Evolutionary conservation across 1,284 basidiomycete species (phyloP).

Genomic region (Ustilago bromivora): DNA sequence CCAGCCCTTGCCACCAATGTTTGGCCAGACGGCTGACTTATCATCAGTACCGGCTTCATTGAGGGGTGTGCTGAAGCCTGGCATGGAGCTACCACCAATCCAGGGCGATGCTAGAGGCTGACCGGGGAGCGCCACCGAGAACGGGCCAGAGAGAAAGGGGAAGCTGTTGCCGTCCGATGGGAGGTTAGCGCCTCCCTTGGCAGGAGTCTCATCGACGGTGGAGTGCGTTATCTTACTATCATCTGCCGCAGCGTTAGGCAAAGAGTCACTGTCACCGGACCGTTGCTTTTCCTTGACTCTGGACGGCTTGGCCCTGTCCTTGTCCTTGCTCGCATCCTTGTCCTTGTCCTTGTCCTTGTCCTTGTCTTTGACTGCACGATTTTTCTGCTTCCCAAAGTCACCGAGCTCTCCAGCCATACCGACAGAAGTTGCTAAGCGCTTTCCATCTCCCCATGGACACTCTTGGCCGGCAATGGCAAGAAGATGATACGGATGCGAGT

Average conservation of each 20-base stretch:
- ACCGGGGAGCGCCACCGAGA: slow-evolving; percentile 28
- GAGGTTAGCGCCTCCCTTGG: slow-evolving; percentile 13
- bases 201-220: slow-evolving; percentile 15
- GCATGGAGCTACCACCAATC: slow-evolving; percentile 41
- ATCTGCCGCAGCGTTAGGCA: slow-evolving; percentile 1
- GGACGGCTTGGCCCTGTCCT: slow-evolving; percentile 39
- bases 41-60: slow-evolving; percentile 18
- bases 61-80: slow-evolving; percentile 16
- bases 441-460: slow-evolving; percentile 67
- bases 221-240: slow-evolving; percentile 9
- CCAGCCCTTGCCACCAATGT: slow-evolving; percentile 65
- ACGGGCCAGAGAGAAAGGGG: slow-evolving; percentile 23
- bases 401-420: slow-evolving; percentile 65
- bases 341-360: slow-evolving; percentile 34
- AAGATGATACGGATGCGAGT: slow-evolving; percentile 81
- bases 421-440: slow-evolving; percentile 57
- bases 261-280: slow-evolving; percentile 36
- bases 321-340: slow-evolving; percentile 32
- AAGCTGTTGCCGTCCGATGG: slow-evolving; percentile 26
- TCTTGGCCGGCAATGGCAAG: slow-evolving; percentile 82
- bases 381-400: slow-evolving; percentile 51
- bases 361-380: slow-evolving; percentile 32
- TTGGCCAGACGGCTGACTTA: slow-evolving; percentile 27
- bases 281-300: slow-evolving; percentile 48
- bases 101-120: slow-evolving; percentile 37